Evolutionary conservation across 2,329 filamentous ascomycete genomes (phyloP), one percentile per base, ranked within the genome.

Genomic region (Colletotrichum siamense): DNA sequence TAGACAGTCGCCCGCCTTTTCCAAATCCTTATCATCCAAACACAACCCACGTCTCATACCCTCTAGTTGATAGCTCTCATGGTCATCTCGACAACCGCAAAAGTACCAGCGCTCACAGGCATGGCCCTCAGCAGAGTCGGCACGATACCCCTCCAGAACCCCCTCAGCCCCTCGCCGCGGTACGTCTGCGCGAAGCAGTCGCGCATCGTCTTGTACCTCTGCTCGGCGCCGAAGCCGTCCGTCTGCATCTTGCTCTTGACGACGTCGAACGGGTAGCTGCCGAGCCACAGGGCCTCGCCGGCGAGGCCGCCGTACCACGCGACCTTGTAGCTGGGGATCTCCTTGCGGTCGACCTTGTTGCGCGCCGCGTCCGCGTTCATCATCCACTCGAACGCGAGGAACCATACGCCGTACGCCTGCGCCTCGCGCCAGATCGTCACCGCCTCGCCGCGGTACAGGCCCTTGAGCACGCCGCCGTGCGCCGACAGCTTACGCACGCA

Each of bases 171-270:
- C 86, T 98, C 96, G 8, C 87, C 89, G 77, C 90, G 90, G 88
- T 91, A 98, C 3, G 94, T 98, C 89, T 98, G 92, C 75, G 89
- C 91, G 85, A 99, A 98, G 87, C 95, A 98, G 86, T 98, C 95
- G 68, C 94, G 91, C 96, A 98, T 98, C 72, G 89, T 93, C 84
- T 88, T 91, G 87, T 94, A 99, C 83, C 90, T 90, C 88, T 93
- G 92, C 78, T 91, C 87, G 65, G 84, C 77, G 6, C 95, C 95
- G 83, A 98, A 97, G 1, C 95, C 96, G 86, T 99, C 97, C 75
- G 94, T 98, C 91, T 99, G 97, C 96, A 99, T 98, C 92, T 98
- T 99, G 87, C 95, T 98, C 94, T 99, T 99, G 86, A 99, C 87
- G 32, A 99, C 96, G 86, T 99, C 97, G 79, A 99, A 94, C 26